Conservation (phyloP, 2,329 filamentous ascomycete genomes). For the Aspergillus neoniger region DNA sequence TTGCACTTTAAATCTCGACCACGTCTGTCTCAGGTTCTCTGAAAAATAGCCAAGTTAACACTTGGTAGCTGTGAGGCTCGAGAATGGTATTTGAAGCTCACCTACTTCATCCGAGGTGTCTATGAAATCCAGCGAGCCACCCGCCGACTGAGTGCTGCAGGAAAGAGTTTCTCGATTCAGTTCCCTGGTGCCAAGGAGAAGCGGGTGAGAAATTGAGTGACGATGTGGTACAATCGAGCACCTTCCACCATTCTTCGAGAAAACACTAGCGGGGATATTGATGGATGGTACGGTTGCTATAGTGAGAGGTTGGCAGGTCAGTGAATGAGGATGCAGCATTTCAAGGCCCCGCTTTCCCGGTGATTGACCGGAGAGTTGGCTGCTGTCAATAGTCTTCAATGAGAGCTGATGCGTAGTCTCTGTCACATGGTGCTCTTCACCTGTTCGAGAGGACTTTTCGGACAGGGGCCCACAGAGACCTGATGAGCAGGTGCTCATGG, state of each 20-base stretch:
- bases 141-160: background rate
- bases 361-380: background rate
- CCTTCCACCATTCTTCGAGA: background rate
- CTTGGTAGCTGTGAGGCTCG: background rate
- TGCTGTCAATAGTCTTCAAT: background rate
- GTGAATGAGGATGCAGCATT: background rate
- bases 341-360: background rate
- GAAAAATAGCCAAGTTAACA: background rate
- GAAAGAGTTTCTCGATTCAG: background rate
- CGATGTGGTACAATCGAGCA: background rate
- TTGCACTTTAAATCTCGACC: too few relatives aligned
- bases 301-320: background rate
- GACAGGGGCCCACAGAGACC: background rate
- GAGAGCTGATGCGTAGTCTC: background rate
- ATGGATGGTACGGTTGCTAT: background rate
- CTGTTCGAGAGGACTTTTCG: background rate
- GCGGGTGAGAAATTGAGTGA: background rate
- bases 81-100: background rate
- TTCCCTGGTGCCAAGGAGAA: background rate
- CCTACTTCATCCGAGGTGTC: background rate
- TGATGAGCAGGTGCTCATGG: background rate
- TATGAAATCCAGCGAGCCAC: background rate
- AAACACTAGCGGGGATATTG: background rate
- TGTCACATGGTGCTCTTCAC: too few relatives aligned
- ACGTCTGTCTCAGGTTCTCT: conserved; percentile 1